Evolutionary conservation across 2,329 filamentous ascomycete genomes (phyloP).

Genomic region (Mycosphaerella arachidis): DNA sequence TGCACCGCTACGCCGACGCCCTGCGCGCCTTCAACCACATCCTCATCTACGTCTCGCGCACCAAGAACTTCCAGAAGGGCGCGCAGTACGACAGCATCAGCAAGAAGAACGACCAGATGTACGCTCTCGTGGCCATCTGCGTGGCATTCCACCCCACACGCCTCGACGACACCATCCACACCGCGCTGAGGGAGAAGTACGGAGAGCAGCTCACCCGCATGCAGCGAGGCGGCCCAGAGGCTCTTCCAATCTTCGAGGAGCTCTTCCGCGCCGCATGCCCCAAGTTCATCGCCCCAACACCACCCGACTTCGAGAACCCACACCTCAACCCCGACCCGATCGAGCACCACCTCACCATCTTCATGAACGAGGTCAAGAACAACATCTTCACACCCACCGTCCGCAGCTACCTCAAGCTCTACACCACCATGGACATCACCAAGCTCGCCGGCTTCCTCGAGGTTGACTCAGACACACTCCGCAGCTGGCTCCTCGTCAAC

Average conservation of each 20-base stretch:
- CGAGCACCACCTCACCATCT: constrained; percentile 94
- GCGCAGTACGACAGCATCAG: constrained; percentile 96
- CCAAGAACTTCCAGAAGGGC: constrained; percentile 99
- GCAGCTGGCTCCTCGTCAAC: constrained; percentile 90
- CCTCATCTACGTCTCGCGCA: constrained; percentile 94
- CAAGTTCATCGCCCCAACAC: constrained; percentile 97
- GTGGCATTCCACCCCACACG: constrained; percentile 96
- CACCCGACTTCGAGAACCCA: constrained; percentile 96
- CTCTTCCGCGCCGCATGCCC: constrained; percentile 97
- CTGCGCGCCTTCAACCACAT: constrained; percentile 99
- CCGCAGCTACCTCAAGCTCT: constrained; percentile 97
- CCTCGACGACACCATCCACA: constrained; percentile 98
- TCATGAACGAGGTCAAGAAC: constrained; percentile 99
- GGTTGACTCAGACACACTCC: constrained; percentile 91
- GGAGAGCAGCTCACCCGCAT: constrained; percentile 96
- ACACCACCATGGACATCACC: constrained; percentile 98
- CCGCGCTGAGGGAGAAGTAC: constrained; percentile 95
- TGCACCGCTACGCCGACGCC: constrained; percentile 97
- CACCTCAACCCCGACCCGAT: constrained; percentile 93
- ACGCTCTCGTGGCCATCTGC: constrained; percentile 96
- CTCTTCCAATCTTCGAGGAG: constrained; percentile 95
- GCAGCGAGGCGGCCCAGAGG: constrained; percentile 91
- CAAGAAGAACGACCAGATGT: constrained; percentile 99
- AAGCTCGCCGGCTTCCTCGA: constrained; percentile 97
- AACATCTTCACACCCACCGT: constrained; percentile 97